These are phyloP conservation scores for Candolleomyces aberdarensis DNA, from an alignment of 768 basidiomycete species.

Conservation along the genomic window DNA sequence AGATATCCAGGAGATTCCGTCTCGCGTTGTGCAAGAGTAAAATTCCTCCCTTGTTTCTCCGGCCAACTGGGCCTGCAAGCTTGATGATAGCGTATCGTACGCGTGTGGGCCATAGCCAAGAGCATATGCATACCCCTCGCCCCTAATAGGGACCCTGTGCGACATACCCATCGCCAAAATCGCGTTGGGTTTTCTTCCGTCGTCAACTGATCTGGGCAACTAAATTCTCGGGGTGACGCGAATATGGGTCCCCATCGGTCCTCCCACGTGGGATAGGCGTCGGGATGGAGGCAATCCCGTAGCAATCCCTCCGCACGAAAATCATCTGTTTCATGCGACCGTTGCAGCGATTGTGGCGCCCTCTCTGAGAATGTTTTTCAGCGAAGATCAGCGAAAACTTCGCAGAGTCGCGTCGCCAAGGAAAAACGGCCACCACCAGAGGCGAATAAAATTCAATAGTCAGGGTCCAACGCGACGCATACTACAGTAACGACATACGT, in stretches of 20 bases:
- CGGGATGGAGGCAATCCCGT: background rate
- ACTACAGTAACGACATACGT: no score
- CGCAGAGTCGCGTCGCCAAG: background rate
- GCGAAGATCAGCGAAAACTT: background rate
- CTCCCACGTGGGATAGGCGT: background rate
- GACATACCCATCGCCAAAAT: no score
- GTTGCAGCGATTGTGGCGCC: background rate
- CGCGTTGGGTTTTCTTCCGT: no score
- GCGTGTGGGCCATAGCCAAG: no score
- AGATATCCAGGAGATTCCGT: background rate
- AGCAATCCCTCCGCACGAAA: background rate
- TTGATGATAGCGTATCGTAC: no score
- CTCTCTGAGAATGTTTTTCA: background rate
- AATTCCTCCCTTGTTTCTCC: background rate
- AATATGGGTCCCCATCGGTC: background rate
- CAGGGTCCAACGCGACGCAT: no score
- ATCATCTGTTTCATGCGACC: background rate
- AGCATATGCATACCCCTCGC: no score
- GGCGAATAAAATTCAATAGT: no score
- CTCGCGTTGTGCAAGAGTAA: background rate
- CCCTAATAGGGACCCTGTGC: no score
- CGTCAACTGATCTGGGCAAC: no score
- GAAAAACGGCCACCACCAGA: background rate
- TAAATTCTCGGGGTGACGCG: no score
- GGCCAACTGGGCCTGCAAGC: no score